A percentile compares a stretch with the other conserved stretches of the same genome.
Evolutionary conservation across 805 yeast species (phyloP).

Genomic region (Metahyphopichia silvanorum): DNA sequence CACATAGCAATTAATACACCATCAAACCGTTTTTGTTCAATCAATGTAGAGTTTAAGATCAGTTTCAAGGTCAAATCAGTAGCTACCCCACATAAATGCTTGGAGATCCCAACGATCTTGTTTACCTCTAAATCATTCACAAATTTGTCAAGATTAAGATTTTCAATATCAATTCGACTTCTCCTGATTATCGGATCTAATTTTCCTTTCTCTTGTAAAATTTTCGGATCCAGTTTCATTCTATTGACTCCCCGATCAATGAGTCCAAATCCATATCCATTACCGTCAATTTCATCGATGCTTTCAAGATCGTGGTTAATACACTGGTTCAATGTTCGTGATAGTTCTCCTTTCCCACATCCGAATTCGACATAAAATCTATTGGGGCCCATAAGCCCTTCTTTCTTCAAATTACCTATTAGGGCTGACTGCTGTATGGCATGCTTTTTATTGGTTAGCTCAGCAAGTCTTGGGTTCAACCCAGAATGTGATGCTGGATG

Average conservation of each 20-base stretch:
- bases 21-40: conserved; percentile 20
- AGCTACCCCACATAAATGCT: conserved; percentile 92
- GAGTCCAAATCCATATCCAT: conserved; percentile 47
- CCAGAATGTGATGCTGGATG: conserved; percentile 24
- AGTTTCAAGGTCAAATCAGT: conserved; percentile 81
- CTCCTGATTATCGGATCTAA: conserved; percentile 41
- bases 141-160: conserved; percentile 51
- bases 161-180: conserved; percentile 76
- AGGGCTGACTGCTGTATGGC: conserved; percentile 79
- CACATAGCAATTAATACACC: conserved; percentile 88
- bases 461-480: conserved; percentile 38
- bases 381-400: conserved; percentile 32
- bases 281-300: background rate
- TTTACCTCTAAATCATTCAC: conserved; percentile 20
- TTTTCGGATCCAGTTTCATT: conserved; percentile 73
- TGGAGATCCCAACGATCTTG: conserved; percentile 63
- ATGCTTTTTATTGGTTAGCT: conserved; percentile 64
- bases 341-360: conserved; percentile 84
- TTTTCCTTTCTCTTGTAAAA: conserved; percentile 27
- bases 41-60: conserved; percentile 39
- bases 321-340: conserved; percentile 55
- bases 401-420: conserved; percentile 58
- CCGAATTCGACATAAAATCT: conserved; percentile 72
- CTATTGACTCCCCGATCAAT: conserved; percentile 77
- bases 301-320: too few relatives aligned